Evolutionary conservation across 371 early-diverging fungal species (phyloP).

Genomic region (Mortierella sp.): DNA sequence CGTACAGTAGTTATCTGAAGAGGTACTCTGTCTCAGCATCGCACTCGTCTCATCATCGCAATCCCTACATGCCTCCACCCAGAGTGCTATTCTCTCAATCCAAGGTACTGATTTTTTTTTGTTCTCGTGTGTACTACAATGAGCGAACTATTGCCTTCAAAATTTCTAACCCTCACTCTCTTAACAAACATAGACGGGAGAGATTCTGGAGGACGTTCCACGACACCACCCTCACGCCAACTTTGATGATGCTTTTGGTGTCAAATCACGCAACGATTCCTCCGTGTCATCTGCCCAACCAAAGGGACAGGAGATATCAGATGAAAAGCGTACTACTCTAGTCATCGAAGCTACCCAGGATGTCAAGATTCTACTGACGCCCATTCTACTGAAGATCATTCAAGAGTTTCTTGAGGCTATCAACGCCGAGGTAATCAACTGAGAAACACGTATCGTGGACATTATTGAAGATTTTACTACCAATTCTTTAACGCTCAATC

Average conservation of each 20-base stretch:
- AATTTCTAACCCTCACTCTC: background rate
- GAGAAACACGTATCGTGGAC: background rate
- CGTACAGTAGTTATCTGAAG: constrained; percentile 77
- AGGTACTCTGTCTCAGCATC: constrained; percentile 66
- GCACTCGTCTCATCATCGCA: constrained; percentile 29
- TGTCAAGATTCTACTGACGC: constrained; percentile 75
- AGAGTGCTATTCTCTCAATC: constrained; percentile 48
- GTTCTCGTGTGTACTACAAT: background rate
- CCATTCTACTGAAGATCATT: constrained; percentile 80
- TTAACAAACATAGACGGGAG: constrained; percentile 21
- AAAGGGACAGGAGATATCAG: constrained; percentile 31
- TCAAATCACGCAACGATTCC: constrained; percentile 16
- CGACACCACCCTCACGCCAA: constrained; percentile 52
- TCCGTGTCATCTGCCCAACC: constrained; percentile 38
- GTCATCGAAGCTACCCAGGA: constrained; percentile 74
- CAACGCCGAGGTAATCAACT: constrained; percentile 68
- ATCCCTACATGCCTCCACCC: constrained; percentile 71
- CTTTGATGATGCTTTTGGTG: constrained; percentile 48
- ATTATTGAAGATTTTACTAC: background rate
- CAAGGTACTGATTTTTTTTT: constrained; percentile 17
- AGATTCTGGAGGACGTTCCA: constrained; percentile 48
- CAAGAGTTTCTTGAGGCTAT: constrained; percentile 80
- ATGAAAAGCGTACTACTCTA: constrained; percentile 64
- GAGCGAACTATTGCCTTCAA: background rate
- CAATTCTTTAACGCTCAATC: background rate